Evolutionary conservation across 2,329 filamentous ascomycete species (phyloP).

Genomic region (Raffaelea arxii): DNA sequence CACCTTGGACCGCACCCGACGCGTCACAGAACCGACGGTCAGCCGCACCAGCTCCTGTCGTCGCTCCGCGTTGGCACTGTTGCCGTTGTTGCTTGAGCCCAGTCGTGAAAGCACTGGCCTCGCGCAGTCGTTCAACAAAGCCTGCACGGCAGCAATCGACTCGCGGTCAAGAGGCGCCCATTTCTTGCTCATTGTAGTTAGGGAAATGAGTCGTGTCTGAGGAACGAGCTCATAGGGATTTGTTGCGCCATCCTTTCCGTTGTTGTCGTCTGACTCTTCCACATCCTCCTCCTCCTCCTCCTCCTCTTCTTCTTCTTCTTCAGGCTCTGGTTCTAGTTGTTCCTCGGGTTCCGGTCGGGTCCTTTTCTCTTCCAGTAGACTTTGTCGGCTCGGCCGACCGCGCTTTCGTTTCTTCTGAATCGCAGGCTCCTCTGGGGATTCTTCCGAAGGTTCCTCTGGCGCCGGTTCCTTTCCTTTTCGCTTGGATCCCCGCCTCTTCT

Average conservation of each 20-base stretch:
- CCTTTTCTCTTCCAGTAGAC: not conserved
- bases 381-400: not conserved
- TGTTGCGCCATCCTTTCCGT: not conserved
- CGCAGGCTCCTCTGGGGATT: not conserved
- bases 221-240: conserved; percentile 37
- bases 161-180: conserved; percentile 50
- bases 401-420: no score
- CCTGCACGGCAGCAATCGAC: conserved; percentile 45
- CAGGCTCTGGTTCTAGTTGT: no score
- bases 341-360: not conserved
- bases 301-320: not conserved
- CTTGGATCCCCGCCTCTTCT: not conserved
- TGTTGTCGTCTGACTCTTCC: not conserved
- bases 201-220: conserved; percentile 45
- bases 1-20: conserved; percentile 48
- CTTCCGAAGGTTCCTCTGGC: not conserved
- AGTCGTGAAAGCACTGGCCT: conserved; percentile 52
- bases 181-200: conserved; percentile 55
- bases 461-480: not conserved
- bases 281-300: not conserved
- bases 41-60: conserved; percentile 43
- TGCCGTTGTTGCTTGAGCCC: conserved; percentile 24
- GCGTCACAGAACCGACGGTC: conserved; percentile 44
- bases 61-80: conserved; percentile 18
- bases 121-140: conserved; percentile 48